phyloP scores from a whole-genome alignment of 2,329 filamentous ascomycete species.

The Balansia obtecta region DNA sequence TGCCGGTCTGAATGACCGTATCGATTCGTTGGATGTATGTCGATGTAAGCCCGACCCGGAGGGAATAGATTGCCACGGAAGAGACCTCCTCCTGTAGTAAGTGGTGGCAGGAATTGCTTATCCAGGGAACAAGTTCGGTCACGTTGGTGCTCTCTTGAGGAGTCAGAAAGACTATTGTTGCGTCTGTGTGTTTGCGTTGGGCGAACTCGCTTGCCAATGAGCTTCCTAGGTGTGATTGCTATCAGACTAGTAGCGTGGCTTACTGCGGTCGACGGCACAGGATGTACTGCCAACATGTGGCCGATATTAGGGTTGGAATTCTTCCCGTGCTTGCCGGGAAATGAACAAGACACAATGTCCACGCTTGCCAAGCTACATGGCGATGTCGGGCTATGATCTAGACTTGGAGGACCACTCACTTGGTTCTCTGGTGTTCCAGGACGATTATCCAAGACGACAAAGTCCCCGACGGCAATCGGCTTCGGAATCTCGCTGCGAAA shows the following conservation, averaged over 20 bases:
- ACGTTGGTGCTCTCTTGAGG: constrained; percentile 54
- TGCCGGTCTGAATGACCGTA: constrained; percentile 33
- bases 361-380: constrained; percentile 46
- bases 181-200: constrained; percentile 58
- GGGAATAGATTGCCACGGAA: constrained; percentile 79
- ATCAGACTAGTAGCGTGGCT: constrained; percentile 36
- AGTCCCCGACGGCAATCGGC: constrained; percentile 33
- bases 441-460: constrained; percentile 30
- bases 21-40: constrained; percentile 44
- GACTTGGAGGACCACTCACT: constrained; percentile 11
- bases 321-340: constrained; percentile 40
- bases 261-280: constrained; percentile 37
- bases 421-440: constrained; percentile 35
- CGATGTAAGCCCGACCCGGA: constrained; percentile 70
- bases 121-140: constrained; percentile 41
- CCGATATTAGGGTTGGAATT: constrained; percentile 25
- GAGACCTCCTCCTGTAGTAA: constrained; percentile 67
- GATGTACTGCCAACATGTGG: constrained; percentile 40
- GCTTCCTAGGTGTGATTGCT: constrained; percentile 44
- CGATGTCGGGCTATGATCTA: constrained; percentile 22
- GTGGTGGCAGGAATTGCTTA: constrained; percentile 45
- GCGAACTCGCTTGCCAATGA: constrained; percentile 47
- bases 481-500: constrained; percentile 33
- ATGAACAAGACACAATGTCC: constrained; percentile 51
- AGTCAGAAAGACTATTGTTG: constrained; percentile 80